Conservation (phyloP, 2,329 filamentous ascomycete genomes). For the Hypomyces rosellus region DNA sequence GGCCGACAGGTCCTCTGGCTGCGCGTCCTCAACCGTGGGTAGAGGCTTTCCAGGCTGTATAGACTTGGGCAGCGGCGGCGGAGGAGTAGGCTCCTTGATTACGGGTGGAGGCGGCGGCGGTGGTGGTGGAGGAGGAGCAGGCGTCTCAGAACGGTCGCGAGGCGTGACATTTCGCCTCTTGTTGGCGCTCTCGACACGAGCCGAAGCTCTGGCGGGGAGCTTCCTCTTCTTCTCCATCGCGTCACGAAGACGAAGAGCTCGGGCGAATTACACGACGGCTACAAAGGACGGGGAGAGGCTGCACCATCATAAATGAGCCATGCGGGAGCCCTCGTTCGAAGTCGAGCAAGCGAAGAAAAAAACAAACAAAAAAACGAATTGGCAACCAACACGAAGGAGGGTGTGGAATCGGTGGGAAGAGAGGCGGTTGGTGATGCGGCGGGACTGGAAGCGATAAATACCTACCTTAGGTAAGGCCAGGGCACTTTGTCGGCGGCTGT, state of each 20-base stretch:
- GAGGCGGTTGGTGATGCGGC: not conserved
- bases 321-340: slow-evolving; percentile 15
- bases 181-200: slow-evolving; percentile 51
- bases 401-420: not conserved
- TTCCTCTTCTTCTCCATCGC: slow-evolving; percentile 61
- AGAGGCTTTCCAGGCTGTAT: slow-evolving; percentile 61
- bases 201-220: slow-evolving; percentile 55
- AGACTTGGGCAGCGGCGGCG: slow-evolving; percentile 51
- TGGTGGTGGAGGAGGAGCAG: slow-evolving; percentile 31
- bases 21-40: slow-evolving; percentile 62
- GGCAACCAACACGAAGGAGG: no score
- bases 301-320: slow-evolving; percentile 27
- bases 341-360: slow-evolving; percentile 4
- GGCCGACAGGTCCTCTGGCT: slow-evolving; percentile 54
- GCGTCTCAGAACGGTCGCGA: slow-evolving; percentile 46
- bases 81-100: slow-evolving; percentile 26
- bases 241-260: slow-evolving; percentile 6
- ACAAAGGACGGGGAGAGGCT: slow-evolving; percentile 9
- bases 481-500: not conserved
- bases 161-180: slow-evolving; percentile 56
- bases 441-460: slow-evolving; percentile 1
- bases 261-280: slow-evolving; percentile 11
- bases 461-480: not conserved
- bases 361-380: no score
- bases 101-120: slow-evolving; percentile 30